Evolutionary conservation across 2,329 filamentous ascomycete species (phyloP).

Genomic region (Alternaria incomplexa): DNA sequence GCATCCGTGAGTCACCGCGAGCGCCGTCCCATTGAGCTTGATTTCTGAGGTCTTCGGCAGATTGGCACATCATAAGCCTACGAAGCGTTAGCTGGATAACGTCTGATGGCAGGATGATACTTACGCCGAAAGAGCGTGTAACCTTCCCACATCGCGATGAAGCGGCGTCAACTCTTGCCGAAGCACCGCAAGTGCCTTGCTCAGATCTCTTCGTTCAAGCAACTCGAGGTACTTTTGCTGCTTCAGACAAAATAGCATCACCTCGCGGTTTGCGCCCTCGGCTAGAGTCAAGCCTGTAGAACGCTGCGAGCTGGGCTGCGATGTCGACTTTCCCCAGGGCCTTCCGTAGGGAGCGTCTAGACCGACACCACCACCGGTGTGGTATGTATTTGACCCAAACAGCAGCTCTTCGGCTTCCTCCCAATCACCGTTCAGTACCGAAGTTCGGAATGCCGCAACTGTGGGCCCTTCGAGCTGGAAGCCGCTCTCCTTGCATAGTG

Average conservation of each 20-base stretch:
- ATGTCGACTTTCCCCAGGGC: conserved; percentile 39
- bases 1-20: conserved; percentile 72
- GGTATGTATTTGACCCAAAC: conserved; percentile 59
- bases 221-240: conserved; percentile 96
- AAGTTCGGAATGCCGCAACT: conserved; percentile 82
- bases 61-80: conserved; percentile 86
- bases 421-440: conserved; percentile 84
- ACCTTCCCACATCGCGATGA: conserved; percentile 74
- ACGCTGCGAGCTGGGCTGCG: conserved; percentile 43
- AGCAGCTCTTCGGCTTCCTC: conserved; percentile 81
- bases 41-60: conserved; percentile 74
- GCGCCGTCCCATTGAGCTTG: conserved; percentile 89
- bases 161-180: conserved; percentile 87
- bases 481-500: conserved; percentile 80
- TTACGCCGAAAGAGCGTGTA: conserved; percentile 81
- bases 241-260: conserved; percentile 86
- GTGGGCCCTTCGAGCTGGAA: conserved; percentile 84
- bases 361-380: conserved; percentile 53
- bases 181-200: conserved; percentile 79
- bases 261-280: conserved; percentile 73
- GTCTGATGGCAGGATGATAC: conserved; percentile 8
- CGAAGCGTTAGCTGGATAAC: conserved; percentile 23
- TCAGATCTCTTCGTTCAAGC: conserved; percentile 76
- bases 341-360: conserved; percentile 43
- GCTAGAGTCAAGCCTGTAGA: conserved; percentile 71